phyloP scores from a whole-genome alignment of 306 rosid genomes.

The Pyrus communis region DNA sequence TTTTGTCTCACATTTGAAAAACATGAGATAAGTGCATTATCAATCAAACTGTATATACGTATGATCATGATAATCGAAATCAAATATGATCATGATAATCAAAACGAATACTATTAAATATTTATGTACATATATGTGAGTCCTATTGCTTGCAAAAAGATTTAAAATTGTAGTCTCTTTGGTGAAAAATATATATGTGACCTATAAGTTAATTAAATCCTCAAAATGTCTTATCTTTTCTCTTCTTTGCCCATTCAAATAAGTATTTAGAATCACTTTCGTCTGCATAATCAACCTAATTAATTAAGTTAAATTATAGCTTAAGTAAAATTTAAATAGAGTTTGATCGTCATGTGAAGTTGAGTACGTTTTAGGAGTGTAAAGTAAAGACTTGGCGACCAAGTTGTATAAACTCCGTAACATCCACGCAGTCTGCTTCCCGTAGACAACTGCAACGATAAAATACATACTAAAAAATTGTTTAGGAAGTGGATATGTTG shows the following conservation, averaged over 20 bases:
- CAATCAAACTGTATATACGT: neutral
- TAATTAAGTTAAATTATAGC: too few species aligned
- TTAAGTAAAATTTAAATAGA: neutral
- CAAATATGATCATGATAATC: neutral
- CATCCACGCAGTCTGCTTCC: neutral
- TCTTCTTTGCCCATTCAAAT: too few species aligned
- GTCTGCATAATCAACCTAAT: neutral
- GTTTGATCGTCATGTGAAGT: neutral
- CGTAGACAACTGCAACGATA: too few species aligned
- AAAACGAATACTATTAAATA: neutral
- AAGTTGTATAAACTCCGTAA: neutral
- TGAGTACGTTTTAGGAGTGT: neutral
- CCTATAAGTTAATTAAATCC: too few species aligned
- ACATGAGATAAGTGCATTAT: neutral
- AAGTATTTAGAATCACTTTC: too few species aligned
- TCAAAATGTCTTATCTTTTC: too few species aligned
- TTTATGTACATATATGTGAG: neutral
- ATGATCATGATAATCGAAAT: neutral
- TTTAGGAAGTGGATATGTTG: neutral
- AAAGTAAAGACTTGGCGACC: neutral
- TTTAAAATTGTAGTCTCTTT: too few species aligned
- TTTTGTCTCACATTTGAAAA: neutral
- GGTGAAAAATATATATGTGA: too few species aligned
- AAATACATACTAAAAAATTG: neutral
- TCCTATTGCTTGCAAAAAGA: too few species aligned